Conservation (phyloP, 2,329 filamentous ascomycete species). For the Cucurbitaria berberidis region DNA sequence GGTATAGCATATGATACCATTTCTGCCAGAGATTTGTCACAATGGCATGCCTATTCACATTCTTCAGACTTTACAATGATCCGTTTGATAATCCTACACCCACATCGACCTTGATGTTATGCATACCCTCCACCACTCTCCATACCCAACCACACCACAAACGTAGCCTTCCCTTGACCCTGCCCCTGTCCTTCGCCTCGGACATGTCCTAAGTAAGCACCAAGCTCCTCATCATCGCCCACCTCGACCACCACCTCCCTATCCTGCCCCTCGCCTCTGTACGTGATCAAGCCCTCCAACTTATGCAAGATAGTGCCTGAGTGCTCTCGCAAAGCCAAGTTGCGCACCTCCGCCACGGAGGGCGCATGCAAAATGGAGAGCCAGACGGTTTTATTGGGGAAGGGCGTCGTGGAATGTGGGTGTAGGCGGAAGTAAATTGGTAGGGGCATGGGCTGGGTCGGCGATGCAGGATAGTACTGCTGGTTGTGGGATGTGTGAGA, state of each 20-base stretch:
- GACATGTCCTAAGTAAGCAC: slow-evolving; percentile 72
- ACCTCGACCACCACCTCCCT: slow-evolving; percentile 69
- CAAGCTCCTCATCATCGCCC: slow-evolving; percentile 73
- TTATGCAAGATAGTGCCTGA: slow-evolving; percentile 64
- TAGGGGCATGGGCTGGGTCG: slow-evolving; percentile 48
- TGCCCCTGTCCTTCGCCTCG: slow-evolving; percentile 2
- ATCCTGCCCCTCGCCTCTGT: slow-evolving; percentile 46
- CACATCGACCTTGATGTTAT: background rate
- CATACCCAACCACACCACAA: slow-evolving; percentile 51
- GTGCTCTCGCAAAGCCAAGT: slow-evolving; percentile 66
- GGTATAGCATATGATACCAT: too few relatives aligned
- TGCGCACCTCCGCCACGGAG: slow-evolving; percentile 67
- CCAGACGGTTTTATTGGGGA: slow-evolving; percentile 63
- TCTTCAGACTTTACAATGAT: too few relatives aligned
- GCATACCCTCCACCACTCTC: background rate
- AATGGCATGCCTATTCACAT: too few relatives aligned
- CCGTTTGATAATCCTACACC: too few relatives aligned
- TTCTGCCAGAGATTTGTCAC: too few relatives aligned
- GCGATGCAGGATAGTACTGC: background rate
- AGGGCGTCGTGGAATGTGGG: slow-evolving; percentile 63
- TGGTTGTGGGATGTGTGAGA: background rate
- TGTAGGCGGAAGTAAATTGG: slow-evolving; percentile 74
- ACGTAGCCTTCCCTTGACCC: slow-evolving; percentile 62
- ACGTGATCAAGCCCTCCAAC: slow-evolving; percentile 70
- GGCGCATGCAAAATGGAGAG: slow-evolving; percentile 66